These are phyloP conservation scores for Boletellus ananas DNA, from an alignment of 768 basidiomycete species.

Conservation along the genomic window DNA sequence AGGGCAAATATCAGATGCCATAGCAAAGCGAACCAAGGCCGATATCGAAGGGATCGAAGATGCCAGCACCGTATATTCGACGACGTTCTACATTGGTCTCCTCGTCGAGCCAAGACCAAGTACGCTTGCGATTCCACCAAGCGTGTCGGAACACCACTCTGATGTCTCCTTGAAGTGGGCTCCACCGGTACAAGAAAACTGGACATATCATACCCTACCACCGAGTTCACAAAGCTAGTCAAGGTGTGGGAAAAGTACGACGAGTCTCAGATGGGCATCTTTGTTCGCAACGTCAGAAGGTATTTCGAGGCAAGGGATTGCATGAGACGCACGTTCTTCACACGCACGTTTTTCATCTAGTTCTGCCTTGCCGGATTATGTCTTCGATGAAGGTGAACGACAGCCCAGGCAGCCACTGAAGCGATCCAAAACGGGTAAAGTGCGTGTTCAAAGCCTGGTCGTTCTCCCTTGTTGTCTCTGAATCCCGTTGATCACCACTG, in stretches of 20 bases:
- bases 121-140: constrained; percentile 39
- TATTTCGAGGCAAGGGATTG: constrained; percentile 31
- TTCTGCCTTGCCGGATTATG: constrained; percentile 72
- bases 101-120: constrained; percentile 88
- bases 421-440: constrained; percentile 62
- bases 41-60: constrained; percentile 76
- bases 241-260: constrained; percentile 96
- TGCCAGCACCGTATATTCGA: constrained; percentile 80
- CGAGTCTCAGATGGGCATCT: constrained; percentile 87
- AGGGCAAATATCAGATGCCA: constrained; percentile 75
- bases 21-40: constrained; percentile 70
- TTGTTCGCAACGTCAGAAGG: constrained; percentile 92
- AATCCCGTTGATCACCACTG: constrained; percentile 18
- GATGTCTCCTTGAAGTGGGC: constrained; percentile 50
- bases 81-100: constrained; percentile 97
- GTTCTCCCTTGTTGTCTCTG: constrained; percentile 10
- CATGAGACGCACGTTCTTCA: constrained; percentile 17
- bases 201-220: constrained; percentile 96
- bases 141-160: constrained; percentile 13
- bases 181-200: constrained; percentile 75
- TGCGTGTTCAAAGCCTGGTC: constrained; percentile 32
- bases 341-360: constrained; percentile 38
- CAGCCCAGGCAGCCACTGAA: constrained; percentile 69
- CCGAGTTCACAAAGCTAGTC: constrained; percentile 90
- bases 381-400: constrained; percentile 79